phyloP scores from a whole-genome alignment of 129 eudicot species.

The Logfia minima region DNA sequence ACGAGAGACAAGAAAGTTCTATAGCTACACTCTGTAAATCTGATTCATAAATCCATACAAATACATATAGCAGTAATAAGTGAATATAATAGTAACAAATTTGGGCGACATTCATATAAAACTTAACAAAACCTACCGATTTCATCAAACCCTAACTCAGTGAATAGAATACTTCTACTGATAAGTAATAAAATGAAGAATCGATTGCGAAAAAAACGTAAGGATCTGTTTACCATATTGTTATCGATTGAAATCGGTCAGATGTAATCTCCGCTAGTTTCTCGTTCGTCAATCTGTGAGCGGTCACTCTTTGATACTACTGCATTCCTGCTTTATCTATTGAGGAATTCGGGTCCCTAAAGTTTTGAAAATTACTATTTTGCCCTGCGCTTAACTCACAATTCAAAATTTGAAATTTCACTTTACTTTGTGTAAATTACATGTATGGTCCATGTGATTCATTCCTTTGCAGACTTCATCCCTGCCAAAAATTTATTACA shows the following conservation, averaged over 20 bases:
- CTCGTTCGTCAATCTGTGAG: conserved; percentile 22
- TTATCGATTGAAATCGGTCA: conserved; percentile 26
- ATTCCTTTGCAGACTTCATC: too few relatives aligned
- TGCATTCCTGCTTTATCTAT: conserved; percentile 24
- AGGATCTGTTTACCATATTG: conserved; percentile 29
- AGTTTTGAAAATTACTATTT: conserved; percentile 20
- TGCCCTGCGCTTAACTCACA: conserved; percentile 15
- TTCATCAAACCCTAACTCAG: conserved; percentile 23
- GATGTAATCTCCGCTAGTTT: conserved; percentile 20
- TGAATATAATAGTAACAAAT: background rate
- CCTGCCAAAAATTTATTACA: too few relatives aligned
- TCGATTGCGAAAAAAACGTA: background rate
- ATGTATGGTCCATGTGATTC: too few relatives aligned
- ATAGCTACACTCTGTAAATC: background rate
- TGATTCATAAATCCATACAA: background rate
- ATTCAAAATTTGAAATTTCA: conserved; percentile 25
- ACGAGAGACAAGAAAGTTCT: background rate
- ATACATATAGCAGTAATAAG: background rate
- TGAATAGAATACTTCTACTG: background rate
- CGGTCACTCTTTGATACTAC: background rate
- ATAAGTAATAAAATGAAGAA: background rate
- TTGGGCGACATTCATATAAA: conserved; percentile 17
- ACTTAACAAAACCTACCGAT: background rate
- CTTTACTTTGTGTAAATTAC: background rate
- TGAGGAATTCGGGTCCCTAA: conserved; percentile 20